Conservation (phyloP, 768 basidiomycete genomes). For the Boletus sp. region DNA sequence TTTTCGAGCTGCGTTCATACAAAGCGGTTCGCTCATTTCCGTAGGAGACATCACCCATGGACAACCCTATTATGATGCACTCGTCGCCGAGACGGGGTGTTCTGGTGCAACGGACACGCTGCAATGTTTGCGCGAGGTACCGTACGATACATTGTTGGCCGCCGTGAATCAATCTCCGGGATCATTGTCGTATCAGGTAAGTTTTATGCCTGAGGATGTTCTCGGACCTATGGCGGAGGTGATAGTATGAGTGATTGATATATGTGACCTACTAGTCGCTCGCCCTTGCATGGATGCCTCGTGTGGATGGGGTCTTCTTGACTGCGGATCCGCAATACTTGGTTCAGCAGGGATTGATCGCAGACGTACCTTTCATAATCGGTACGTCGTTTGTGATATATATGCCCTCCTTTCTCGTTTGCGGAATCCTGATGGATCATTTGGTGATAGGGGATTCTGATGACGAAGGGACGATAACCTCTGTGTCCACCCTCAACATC, state of each 20-base stretch:
- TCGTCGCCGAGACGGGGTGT: conserved; percentile 35
- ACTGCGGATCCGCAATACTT: conserved; percentile 31
- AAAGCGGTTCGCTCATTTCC: conserved; percentile 38
- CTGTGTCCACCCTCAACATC: conserved; percentile 45
- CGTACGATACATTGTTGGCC: conserved; percentile 28
- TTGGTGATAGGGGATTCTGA: conserved; percentile 34
- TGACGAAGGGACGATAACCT: conserved; percentile 46
- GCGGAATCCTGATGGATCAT: neutral
- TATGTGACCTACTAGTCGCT: conserved; percentile 14
- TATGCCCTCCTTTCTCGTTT: no score
- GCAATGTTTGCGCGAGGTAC: conserved; percentile 34
- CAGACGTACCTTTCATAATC: conserved; percentile 14
- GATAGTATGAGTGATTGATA: neutral
- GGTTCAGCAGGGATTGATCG: conserved; percentile 34
- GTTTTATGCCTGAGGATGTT: neutral
- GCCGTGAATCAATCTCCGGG: conserved; percentile 35
- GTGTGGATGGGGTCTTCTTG: conserved; percentile 41
- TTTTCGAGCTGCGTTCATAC: conserved; percentile 35
- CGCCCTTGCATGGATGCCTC: conserved; percentile 35
- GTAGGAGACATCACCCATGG: conserved; percentile 19
- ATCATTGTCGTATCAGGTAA: conserved; percentile 34
- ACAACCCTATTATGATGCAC: conserved; percentile 29
- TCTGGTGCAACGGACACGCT: conserved; percentile 25
- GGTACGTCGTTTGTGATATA: conserved; percentile 1
- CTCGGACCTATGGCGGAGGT: no score